These are phyloP conservation scores for Austroboletus olivaceoglutinosus DNA, from an alignment of 1,284 basidiomycete species.

Conservation along the genomic window DNA sequence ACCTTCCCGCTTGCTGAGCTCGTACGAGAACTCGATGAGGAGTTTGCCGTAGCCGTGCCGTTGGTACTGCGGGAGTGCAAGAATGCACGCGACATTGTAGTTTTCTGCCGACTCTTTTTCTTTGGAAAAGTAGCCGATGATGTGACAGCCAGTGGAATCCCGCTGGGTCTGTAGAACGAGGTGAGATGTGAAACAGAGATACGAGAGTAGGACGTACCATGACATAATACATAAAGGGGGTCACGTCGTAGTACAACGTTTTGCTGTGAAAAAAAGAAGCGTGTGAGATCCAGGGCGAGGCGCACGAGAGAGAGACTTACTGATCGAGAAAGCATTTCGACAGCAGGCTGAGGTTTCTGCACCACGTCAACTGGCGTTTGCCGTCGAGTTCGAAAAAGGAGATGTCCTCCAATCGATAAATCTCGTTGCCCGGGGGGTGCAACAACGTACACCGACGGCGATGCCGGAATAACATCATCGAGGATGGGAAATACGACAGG, in stretches of 20 bases:
- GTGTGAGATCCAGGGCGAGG: constrained; percentile 7
- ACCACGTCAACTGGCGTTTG: constrained; percentile 93
- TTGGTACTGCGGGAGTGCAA: constrained; percentile 97
- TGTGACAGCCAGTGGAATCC: constrained; percentile 88
- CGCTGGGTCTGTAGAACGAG: constrained; percentile 60
- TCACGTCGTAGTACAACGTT: constrained; percentile 99
- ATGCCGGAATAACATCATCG: constrained; percentile 88
- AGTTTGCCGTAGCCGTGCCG: constrained; percentile 94
- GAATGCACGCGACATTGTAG: constrained; percentile 99
- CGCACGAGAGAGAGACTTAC: constrained; percentile 45
- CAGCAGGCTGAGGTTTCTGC: constrained; percentile 93
- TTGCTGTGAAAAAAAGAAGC: constrained; percentile 56
- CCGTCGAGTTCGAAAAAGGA: constrained; percentile 99
- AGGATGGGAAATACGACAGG: constrained; percentile 84
- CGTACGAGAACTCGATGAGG: constrained; percentile 98
- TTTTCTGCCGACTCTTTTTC: constrained; percentile 98
- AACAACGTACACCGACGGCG: constrained; percentile 87
- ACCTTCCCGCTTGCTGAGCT: constrained; percentile 94
- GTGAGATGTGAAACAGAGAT: constrained; percentile 16
- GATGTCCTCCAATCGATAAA: constrained; percentile 95
- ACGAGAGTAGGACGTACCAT: constrained; percentile 60
- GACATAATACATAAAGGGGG: constrained; percentile 99
- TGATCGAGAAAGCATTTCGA: constrained; percentile 99
- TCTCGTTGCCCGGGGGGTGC: constrained; percentile 99
- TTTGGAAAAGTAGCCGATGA: constrained; percentile 98